These are phyloP conservation scores for Oryza longistaminata DNA, from an alignment of 176 grass and related monocot genomes.

Conservation along the genomic window DNA sequence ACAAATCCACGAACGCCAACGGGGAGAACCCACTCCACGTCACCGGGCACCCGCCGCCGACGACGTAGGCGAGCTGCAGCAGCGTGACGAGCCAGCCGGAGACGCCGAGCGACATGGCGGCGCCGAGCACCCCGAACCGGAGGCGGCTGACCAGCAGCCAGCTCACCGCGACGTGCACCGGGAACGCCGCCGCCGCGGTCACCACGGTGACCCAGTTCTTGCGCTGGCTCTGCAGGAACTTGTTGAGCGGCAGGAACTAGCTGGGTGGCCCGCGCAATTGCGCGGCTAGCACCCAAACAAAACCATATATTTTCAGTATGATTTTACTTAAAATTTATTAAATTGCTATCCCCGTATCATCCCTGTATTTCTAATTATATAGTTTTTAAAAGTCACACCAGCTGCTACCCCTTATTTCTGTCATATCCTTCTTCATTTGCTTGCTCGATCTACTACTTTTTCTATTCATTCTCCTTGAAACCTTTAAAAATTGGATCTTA, in stretches of 20 bases:
- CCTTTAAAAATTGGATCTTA: too few relatives aligned
- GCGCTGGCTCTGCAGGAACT: slow-evolving; percentile 48
- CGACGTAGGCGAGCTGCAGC: slow-evolving; percentile 22
- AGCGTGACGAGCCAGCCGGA: slow-evolving; percentile 16
- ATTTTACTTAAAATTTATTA: too few relatives aligned
- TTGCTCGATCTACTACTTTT: too few relatives aligned
- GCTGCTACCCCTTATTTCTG: too few relatives aligned
- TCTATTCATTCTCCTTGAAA: too few relatives aligned
- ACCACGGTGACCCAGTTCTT: slow-evolving; percentile 40
- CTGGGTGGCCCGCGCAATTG: too few relatives aligned
- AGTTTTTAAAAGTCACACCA: too few relatives aligned
- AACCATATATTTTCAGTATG: too few relatives aligned
- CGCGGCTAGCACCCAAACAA: too few relatives aligned
- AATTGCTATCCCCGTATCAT: too few relatives aligned
- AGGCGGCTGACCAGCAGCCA: slow-evolving; percentile 38
- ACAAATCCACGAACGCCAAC: slow-evolving; percentile 34
- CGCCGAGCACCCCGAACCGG: slow-evolving; percentile 33
- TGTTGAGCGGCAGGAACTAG: slow-evolving; percentile 42
- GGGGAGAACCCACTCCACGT: slow-evolving; percentile 48
- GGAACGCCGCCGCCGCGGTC: neutral
- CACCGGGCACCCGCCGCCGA: slow-evolving; percentile 41
- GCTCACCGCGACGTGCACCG: slow-evolving; percentile 36
- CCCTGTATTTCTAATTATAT: too few relatives aligned
- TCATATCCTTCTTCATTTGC: too few relatives aligned
- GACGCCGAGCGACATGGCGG: slow-evolving; percentile 36